A percentile compares a stretch with the other conserved stretches of the same genome.
phyloP scores from a whole-genome alignment of 176 grass and related monocot species.

The maize (Zea mays) region Zm-B73-REFERENCE-NAM-5.0 NC_050096.1:32059001-32059500 shows the following conservation, averaged over 20 bases:
- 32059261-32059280: conserved; percentile 18
- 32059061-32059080: conserved; percentile 85
- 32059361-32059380: conserved; percentile 35
- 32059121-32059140: conserved; percentile 92
- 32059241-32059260: background rate
- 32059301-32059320: conserved; percentile 40
- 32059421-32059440: too few species aligned
- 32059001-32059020: conserved; percentile 49
- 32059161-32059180: conserved; percentile 99
- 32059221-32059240: conserved; percentile 57
- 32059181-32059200: background rate
- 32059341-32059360: conserved; percentile 31
- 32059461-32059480: too few species aligned
- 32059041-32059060: conserved; percentile 93
- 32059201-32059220: background rate
- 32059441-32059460: too few species aligned
- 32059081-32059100: conserved; percentile 87
- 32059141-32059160: conserved; percentile 98
- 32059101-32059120: conserved; percentile 98
- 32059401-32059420: background rate
- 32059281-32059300: conserved; percentile 35
- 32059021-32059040: conserved; percentile 72
- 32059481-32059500: too few species aligned
- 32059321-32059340: conserved; percentile 33
- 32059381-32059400: conserved; percentile 41